These are phyloP conservation scores for Lachnellula arida DNA, from an alignment of 2,329 filamentous ascomycete species.

Conservation along the genomic window DNA sequence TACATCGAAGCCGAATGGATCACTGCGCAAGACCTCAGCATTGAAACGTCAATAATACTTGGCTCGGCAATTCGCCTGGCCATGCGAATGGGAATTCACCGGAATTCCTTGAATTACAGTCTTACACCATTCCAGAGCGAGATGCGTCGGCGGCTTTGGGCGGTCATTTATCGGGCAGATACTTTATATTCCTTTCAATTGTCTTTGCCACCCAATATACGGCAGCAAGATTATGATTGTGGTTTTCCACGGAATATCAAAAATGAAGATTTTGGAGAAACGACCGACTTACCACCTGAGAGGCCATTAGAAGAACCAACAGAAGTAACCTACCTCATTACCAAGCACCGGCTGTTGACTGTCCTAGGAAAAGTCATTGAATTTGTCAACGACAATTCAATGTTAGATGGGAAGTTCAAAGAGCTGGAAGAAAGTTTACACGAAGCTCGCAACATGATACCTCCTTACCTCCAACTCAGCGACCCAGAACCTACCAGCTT, in stretches of 20 bases:
- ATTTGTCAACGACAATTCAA: conserved; percentile 1
- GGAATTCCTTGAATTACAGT: conserved; percentile 44
- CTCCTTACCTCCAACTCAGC: not conserved
- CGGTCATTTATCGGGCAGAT: conserved; percentile 52
- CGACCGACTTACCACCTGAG: conserved; percentile 23
- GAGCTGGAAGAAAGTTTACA: no score
- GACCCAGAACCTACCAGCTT: no score
- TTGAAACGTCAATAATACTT: conserved; percentile 10
- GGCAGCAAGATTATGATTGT: conserved; percentile 34
- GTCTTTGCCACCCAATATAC: conserved; percentile 53
- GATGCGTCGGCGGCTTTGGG: conserved; percentile 58
- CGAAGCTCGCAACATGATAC: no score
- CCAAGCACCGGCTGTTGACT: conserved; percentile 2
- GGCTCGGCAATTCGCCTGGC: conserved; percentile 34
- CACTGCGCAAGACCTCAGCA: conserved; percentile 4
- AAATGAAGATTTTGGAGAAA: conserved; percentile 37
- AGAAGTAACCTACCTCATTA: conserved; percentile 16
- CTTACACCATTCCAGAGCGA: conserved; percentile 48
- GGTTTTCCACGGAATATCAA: conserved; percentile 35
- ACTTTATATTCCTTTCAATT: conserved; percentile 61
- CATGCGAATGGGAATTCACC: conserved; percentile 53
- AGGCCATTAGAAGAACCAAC: conserved; percentile 27
- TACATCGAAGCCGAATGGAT: conserved; percentile 14
- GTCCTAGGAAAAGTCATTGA: conserved; percentile 6
- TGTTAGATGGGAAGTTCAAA: no score